These are phyloP conservation scores for Arabidopsis lyrata DNA, from an alignment of 441 rosid species.

Conservation along the genomic window DNA sequence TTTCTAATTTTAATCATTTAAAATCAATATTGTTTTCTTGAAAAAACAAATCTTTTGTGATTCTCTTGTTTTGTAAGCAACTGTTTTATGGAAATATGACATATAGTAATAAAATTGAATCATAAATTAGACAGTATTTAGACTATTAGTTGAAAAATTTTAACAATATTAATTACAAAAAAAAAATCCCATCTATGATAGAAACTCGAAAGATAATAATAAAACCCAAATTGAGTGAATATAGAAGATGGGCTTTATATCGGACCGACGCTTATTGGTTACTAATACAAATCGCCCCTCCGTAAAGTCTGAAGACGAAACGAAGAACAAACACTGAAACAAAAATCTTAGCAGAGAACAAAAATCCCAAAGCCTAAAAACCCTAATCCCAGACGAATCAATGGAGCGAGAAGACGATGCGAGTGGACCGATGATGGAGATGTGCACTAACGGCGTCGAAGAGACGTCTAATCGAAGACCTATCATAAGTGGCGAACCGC, in stretches of 20 bases:
- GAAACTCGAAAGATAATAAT: neutral
- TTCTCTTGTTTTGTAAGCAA: neutral
- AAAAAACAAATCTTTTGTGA: neutral
- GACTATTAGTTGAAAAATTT: neutral
- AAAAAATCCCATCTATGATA: neutral
- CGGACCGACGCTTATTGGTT: conserved; percentile 29
- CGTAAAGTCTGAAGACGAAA: neutral
- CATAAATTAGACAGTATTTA: neutral
- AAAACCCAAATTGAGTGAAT: neutral
- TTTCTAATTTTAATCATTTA: neutral
- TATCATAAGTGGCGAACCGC: conserved; percentile 80
- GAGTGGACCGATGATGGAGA: conserved; percentile 63
- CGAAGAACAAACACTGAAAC: conserved; percentile 17
- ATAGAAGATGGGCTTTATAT: conserved; percentile 34
- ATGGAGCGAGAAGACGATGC: conserved; percentile 85
- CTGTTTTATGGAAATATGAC: neutral
- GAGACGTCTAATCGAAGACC: conserved; percentile 57
- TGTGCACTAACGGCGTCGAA: conserved; percentile 74
- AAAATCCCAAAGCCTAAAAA: conserved; percentile 25
- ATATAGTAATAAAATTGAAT: neutral
- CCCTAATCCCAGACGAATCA: conserved; percentile 44
- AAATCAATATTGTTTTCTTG: too few relatives aligned
- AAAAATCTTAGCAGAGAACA: neutral
- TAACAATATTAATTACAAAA: neutral
- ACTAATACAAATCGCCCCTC: conserved; percentile 10